Percentiles rank a stretch among this genome's conserved stretches.
phyloP scores from a whole-genome alignment of 2,329 filamentous ascomycete species.

The Madurella mycetomatis region DNA sequence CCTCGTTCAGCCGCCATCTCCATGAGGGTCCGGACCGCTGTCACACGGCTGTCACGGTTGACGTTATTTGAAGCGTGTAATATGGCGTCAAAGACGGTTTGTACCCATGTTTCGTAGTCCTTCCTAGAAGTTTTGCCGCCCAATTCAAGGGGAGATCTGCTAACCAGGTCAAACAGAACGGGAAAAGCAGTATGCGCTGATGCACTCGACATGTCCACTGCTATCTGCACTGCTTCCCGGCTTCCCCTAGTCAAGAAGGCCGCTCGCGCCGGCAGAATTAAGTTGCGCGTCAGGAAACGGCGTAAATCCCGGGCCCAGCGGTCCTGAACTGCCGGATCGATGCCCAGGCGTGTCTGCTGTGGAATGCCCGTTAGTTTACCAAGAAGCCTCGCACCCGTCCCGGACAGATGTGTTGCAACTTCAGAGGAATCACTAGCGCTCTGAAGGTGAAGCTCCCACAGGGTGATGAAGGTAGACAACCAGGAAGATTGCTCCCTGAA shows the following conservation, averaged over 20 bases:
- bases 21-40: slow-evolving; percentile 31
- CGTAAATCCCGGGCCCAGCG: slow-evolving; percentile 46
- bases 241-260: slow-evolving; percentile 42
- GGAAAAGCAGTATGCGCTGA: slow-evolving; percentile 37
- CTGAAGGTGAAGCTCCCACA: slow-evolving; percentile 55
- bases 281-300: slow-evolving; percentile 45
- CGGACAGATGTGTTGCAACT: slow-evolving; percentile 46
- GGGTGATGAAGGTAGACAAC: slow-evolving; percentile 41
- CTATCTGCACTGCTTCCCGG: slow-evolving; percentile 38
- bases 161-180: slow-evolving; percentile 43
- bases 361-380: slow-evolving; percentile 36
- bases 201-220: slow-evolving; percentile 37
- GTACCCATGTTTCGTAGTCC: slow-evolving; percentile 39
- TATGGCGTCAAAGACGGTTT: slow-evolving; percentile 34
- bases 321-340: slow-evolving; percentile 27
- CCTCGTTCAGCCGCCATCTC: slow-evolving; percentile 30
- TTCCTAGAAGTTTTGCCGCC: slow-evolving; percentile 38
- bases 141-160: slow-evolving; percentile 28
- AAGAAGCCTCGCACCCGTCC: slow-evolving; percentile 37
- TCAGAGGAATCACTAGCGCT: slow-evolving; percentile 43
- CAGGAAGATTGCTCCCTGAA: slow-evolving; percentile 41
- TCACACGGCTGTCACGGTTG: slow-evolving; percentile 19
- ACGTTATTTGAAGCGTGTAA: slow-evolving; percentile 27
- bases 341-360: slow-evolving; percentile 15
- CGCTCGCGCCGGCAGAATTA: slow-evolving; percentile 49